phyloP scores from a whole-genome alignment of 2,329 filamentous ascomycete species.

The Botrytis aclada region DNA sequence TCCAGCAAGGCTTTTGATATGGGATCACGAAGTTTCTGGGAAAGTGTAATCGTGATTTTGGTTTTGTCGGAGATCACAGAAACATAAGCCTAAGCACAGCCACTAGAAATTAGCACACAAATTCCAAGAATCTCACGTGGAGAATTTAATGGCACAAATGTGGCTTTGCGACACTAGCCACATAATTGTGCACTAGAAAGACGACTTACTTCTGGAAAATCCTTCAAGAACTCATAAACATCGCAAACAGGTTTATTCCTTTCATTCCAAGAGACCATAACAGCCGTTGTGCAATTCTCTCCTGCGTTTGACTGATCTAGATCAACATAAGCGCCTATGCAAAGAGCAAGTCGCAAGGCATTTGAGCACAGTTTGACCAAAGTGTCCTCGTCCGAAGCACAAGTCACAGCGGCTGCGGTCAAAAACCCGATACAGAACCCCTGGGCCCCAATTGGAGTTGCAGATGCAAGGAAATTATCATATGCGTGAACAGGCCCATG shows the following conservation, averaged over 20 bases:
- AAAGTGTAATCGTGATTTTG: neutral
- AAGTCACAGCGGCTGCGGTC: slow-evolving; percentile 23
- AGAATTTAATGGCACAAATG: neutral
- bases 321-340: slow-evolving; percentile 28
- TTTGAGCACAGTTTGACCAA: slow-evolving; percentile 16
- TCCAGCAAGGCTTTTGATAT: neutral
- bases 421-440: slow-evolving; percentile 29
- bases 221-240: neutral
- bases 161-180: neutral
- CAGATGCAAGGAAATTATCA: neutral
- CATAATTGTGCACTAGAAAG: neutral
- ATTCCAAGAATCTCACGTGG: neutral
- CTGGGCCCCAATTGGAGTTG: slow-evolving; percentile 21
- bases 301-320: slow-evolving; percentile 17
- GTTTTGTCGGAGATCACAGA: neutral
- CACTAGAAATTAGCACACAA: neutral
- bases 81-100: neutral
- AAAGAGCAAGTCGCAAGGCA: slow-evolving; percentile 24
- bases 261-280: neutral
- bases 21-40: neutral
- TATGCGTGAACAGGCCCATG: neutral
- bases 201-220: neutral
- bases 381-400: slow-evolving; percentile 21
- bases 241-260: neutral
- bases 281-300: neutral